Conservation (phyloP, 768 basidiomycete genomes). For the Mycena floridula region DNA sequence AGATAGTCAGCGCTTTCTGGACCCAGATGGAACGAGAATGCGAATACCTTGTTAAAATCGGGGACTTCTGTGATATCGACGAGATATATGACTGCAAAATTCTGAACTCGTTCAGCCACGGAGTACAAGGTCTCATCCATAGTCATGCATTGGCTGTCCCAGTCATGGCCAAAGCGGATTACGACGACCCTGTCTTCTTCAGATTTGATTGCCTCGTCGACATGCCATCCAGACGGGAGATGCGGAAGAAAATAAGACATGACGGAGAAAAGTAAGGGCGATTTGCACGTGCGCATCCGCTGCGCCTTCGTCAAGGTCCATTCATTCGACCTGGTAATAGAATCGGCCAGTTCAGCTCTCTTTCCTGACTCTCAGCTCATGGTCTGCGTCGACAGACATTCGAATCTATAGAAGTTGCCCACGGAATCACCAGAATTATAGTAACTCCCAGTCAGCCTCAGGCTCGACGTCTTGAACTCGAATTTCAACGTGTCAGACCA, state of each 20-base stretch:
- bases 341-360: too few species aligned
- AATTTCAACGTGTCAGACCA: too few species aligned
- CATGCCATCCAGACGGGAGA: slow-evolving; percentile 93
- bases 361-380: too few species aligned
- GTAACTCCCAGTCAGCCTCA: too few species aligned
- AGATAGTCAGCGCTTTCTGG: background rate
- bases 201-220: slow-evolving; percentile 97
- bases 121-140: slow-evolving; percentile 97
- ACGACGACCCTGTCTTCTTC: slow-evolving; percentile 96
- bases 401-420: too few species aligned
- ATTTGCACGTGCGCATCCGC: too few species aligned
- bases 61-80: slow-evolving; percentile 95
- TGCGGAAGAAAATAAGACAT: slow-evolving; percentile 93
- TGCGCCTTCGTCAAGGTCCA: too few species aligned
- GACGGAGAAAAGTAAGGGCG: too few species aligned
- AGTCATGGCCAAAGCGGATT: slow-evolving; percentile 91
- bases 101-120: slow-evolving; percentile 94
- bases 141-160: slow-evolving; percentile 93
- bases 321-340: too few species aligned
- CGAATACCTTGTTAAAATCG: slow-evolving; percentile 91
- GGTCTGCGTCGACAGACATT: too few species aligned
- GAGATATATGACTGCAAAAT: slow-evolving; percentile 96
- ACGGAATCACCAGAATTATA: too few species aligned
- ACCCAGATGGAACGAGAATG: background rate
- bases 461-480: too few species aligned